phyloP scores from a whole-genome alignment of 768 basidiomycete species.

The Rossbeevera mucosa region DNA sequence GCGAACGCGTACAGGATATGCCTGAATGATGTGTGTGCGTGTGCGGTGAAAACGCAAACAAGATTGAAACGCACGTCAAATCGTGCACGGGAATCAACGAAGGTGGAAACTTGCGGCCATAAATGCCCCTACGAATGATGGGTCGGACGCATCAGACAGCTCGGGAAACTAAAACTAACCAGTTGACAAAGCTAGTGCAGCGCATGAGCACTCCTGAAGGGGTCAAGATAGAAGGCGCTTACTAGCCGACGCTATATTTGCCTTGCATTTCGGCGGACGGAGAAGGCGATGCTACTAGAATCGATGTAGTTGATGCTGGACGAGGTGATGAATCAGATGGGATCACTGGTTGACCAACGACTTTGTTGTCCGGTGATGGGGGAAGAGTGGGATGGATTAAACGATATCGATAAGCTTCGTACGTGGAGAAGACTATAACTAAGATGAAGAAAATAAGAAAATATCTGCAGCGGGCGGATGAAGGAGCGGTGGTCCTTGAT shows the following conservation, averaged over 20 bases:
- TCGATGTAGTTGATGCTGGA: constrained; percentile 4
- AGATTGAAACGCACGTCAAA: constrained; percentile 62
- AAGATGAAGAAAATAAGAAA: constrained; percentile 35
- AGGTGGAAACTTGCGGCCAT: constrained; percentile 89
- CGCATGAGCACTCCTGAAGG: constrained; percentile 10
- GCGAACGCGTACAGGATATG: constrained; percentile 94
- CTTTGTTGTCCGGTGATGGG: constrained; percentile 11
- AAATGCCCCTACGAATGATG: constrained; percentile 71
- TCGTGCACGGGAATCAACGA: constrained; percentile 76
- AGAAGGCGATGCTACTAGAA: constrained; percentile 11
- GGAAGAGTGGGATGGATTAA: constrained; percentile 14
- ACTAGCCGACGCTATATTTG: constrained; percentile 83
- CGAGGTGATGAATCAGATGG: constrained; percentile 6
- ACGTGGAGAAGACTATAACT: constrained; percentile 38
- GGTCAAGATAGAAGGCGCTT: constrained; percentile 29
- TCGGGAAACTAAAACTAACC: constrained; percentile 39
- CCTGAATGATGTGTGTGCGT: constrained; percentile 34
- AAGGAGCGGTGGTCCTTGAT: too few species aligned
- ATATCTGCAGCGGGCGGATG: constrained; percentile 25
- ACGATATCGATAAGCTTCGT: constrained; percentile 40
- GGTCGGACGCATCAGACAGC: not conserved
- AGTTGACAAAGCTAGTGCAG: constrained; percentile 65
- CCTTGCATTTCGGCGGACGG: constrained; percentile 39
- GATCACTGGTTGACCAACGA: constrained; percentile 10
- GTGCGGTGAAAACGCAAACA: not conserved